Evolutionary conservation across 306 rosid species (phyloP).

Genomic region (Gastrolobium villosum): DNA sequence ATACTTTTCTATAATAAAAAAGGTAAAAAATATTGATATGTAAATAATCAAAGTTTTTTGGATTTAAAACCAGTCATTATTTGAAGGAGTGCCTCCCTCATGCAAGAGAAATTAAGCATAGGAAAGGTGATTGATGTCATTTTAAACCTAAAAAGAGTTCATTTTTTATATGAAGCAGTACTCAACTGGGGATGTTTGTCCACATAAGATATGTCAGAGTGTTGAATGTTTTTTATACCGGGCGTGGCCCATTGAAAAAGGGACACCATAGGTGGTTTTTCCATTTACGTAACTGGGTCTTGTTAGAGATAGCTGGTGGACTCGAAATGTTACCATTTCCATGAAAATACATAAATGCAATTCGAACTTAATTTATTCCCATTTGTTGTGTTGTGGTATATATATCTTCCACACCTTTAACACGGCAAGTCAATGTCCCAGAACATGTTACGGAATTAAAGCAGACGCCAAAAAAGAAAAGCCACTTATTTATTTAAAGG

Average conservation of each 20-base stretch:
- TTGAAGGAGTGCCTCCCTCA: neutral
- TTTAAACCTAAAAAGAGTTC: neutral
- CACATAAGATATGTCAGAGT: conserved; percentile 14
- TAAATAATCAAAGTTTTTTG: neutral
- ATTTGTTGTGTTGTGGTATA: neutral
- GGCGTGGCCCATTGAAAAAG: neutral
- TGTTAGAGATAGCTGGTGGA: neutral
- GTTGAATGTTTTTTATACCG: neutral
- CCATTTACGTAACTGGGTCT: neutral
- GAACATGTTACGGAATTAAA: conserved; percentile 6
- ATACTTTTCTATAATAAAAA: neutral
- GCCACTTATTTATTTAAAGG: neutral
- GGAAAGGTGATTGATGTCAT: conserved; percentile 23
- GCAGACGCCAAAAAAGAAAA: neutral
- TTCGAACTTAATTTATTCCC: neutral
- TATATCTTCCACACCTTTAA: conserved; percentile 21
- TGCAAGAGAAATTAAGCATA: neutral
- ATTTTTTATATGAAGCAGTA: neutral
- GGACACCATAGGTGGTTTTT: conserved; percentile 3
- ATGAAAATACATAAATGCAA: conserved; percentile 12
- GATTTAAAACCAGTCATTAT: conserved; percentile 7
- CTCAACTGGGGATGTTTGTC: conserved; percentile 9
- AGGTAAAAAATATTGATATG: neutral
- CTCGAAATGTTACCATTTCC: conserved; percentile 27
- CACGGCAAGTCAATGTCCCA: conserved; percentile 37